Evolutionary conservation across 148 eudicot genomes (phyloP), one percentile per base, ranked within the genome.

Genomic region (Diospyros kaki): DNA sequence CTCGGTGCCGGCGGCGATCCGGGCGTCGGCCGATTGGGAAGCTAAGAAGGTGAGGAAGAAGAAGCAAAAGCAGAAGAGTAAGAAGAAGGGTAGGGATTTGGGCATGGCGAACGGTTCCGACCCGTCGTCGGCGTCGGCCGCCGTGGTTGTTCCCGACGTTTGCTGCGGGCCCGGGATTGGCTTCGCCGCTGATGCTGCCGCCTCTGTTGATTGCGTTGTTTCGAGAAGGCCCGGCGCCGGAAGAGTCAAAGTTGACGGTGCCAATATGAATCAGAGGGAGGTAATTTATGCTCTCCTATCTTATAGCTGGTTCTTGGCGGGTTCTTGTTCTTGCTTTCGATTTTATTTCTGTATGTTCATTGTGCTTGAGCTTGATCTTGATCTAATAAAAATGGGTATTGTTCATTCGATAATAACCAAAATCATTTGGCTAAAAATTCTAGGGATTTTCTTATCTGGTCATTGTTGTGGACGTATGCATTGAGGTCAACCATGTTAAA

Each of bases 91-190:
- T 48, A 74, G 46, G 13, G 12, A 2, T 73, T 55, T 69, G 63
- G 77, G 17, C 1, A 51, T 58, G 69, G 39, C 6, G 7, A 58
- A 6, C 28, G 28, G 28, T 64, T 38, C 12, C 2, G 68, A 73
- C 68, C 39, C 74, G 1, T 58, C 63, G 58, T 69, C 81, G 9
- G 54, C 78, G 6, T 56, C 77, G 42, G 69, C 68, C 13, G 48
- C 73, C 66, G 68, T 82, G 76, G 79, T 73, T 64, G 88, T 83
- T 45, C 91, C 90, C 64, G 98, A 93, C 82, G 91, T 93, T 68
- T 89, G 94, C 88, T 93, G 98, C 80, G 98, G 89, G 4, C 90
- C 93, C n/a, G 91, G 93, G 68, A 87, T 86, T 51, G 86, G 83
- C 39, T 48, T 87, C 13, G 12, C 74, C 15, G 77, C 83, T 41